Evolutionary conservation across 805 yeast species (phyloP).

Genomic region (Starmerella cellae): DNA sequence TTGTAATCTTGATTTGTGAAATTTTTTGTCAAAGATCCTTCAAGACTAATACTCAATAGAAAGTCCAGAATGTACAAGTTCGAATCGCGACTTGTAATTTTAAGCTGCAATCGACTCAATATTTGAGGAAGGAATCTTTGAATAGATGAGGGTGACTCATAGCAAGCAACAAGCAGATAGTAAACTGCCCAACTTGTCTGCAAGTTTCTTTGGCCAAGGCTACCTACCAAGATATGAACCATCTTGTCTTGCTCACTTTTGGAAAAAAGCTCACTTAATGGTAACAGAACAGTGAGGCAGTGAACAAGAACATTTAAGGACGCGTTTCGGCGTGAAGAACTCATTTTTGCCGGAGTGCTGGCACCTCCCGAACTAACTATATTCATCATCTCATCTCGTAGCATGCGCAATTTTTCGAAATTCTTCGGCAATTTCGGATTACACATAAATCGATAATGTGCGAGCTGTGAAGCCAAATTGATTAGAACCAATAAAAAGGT

Average conservation of each 20-base stretch:
- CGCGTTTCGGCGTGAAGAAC: slow-evolving; percentile 28
- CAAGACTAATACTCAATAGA: slow-evolving; percentile 47
- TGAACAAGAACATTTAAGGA: slow-evolving; percentile 34
- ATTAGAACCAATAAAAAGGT: slow-evolving; percentile 48
- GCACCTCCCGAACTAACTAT: slow-evolving; percentile 9
- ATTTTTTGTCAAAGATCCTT: slow-evolving; percentile 54
- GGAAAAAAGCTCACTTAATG: slow-evolving; percentile 40
- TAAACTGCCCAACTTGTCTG: slow-evolving; percentile 61
- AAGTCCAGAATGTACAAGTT: slow-evolving; percentile 67
- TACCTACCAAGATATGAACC: slow-evolving; percentile 44
- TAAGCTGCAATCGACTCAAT: slow-evolving; percentile 58
- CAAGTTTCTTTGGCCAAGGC: slow-evolving; percentile 54
- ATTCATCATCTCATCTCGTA: slow-evolving; percentile 8
- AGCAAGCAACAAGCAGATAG: slow-evolving; percentile 62
- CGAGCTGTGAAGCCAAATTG: slow-evolving; percentile 36
- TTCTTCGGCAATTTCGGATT: slow-evolving; percentile 11
- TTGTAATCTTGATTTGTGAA: slow-evolving; percentile 66
- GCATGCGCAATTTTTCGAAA: neutral
- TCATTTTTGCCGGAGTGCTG: slow-evolving; percentile 2
- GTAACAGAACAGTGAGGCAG: slow-evolving; percentile 40
- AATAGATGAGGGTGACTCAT: slow-evolving; percentile 62
- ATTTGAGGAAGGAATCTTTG: slow-evolving; percentile 57
- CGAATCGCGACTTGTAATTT: slow-evolving; percentile 56
- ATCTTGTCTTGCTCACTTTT: slow-evolving; percentile 52
- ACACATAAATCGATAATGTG: slow-evolving; percentile 42